A percentile compares a stretch with the other conserved stretches of the same genome.
Evolutionary conservation across 768 basidiomycete species (phyloP).

Genomic region (Trichaptum fuscoviolaceum): DNA sequence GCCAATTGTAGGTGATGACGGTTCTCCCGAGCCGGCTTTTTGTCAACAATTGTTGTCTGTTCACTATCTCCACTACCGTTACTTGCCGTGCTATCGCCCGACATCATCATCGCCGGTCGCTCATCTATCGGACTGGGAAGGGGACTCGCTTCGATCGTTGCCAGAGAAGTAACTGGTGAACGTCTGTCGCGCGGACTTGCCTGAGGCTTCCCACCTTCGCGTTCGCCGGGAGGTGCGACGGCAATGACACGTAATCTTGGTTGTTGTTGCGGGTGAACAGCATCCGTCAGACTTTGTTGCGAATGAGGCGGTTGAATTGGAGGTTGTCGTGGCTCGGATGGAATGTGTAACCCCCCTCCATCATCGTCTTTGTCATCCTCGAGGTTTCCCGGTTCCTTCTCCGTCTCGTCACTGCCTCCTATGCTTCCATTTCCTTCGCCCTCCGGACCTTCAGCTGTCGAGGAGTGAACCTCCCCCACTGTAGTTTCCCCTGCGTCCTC

Average conservation of each 20-base stretch:
- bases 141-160: neutral
- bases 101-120: neutral
- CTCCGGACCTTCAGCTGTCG: neutral
- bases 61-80: neutral
- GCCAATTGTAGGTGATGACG: neutral
- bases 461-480: neutral
- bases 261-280: neutral
- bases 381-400: neutral
- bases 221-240: neutral
- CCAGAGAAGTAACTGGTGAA: neutral
- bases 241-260: neutral
- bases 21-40: neutral
- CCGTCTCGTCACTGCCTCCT: neutral
- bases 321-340: neutral
- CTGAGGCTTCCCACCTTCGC: neutral
- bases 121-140: neutral
- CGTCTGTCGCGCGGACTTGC: neutral
- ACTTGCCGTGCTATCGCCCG: neutral
- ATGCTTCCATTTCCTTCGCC: neutral
- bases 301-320: neutral
- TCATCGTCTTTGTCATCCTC: neutral
- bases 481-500: neutral
- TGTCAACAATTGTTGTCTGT: neutral
- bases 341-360: neutral
- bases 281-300: neutral